phyloP scores from a whole-genome alignment of 169 alveolate species.

The Eimeria brunetti region DNA sequence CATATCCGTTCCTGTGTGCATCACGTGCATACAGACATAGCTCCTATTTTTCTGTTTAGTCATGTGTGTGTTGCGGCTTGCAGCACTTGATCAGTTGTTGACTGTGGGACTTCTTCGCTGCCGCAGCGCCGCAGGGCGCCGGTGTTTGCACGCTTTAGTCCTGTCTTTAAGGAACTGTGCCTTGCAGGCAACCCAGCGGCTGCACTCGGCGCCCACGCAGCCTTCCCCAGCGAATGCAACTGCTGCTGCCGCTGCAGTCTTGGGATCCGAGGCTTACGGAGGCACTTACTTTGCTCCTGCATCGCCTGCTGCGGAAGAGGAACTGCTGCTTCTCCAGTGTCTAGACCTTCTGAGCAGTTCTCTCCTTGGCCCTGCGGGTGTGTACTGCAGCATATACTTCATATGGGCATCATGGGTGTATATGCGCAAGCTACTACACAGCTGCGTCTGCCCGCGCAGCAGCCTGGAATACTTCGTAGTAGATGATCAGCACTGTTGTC shows the following conservation, averaged over 20 bases:
- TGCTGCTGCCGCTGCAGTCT: constrained; percentile 58
- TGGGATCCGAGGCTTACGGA: constrained; percentile 66
- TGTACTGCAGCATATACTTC: background rate
- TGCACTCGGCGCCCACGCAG: constrained; percentile 59
- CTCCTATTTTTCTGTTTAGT: background rate
- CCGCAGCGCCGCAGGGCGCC: constrained; percentile 69
- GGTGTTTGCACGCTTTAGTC: constrained; percentile 60
- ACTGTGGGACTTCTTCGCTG: constrained; percentile 69
- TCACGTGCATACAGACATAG: background rate
- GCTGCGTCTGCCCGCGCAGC: constrained; percentile 1
- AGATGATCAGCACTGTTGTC: background rate
- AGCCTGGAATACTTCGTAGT: background rate
- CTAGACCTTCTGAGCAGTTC: constrained; percentile 51
- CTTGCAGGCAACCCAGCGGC: constrained; percentile 69
- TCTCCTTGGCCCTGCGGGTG: constrained; percentile 64
- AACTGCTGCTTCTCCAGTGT: constrained; percentile 62
- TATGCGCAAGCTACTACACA: background rate
- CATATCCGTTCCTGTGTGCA: background rate
- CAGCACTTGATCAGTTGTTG: constrained; percentile 67
- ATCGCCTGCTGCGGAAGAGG: constrained; percentile 70
- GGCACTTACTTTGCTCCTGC: constrained; percentile 52
- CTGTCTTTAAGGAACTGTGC: constrained; percentile 52
- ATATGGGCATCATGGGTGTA: background rate
- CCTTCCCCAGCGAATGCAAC: constrained; percentile 39
- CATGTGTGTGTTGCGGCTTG: background rate